Conservation (phyloP, 768 basidiomycete genomes). For the Naematelia encephala region DNA sequence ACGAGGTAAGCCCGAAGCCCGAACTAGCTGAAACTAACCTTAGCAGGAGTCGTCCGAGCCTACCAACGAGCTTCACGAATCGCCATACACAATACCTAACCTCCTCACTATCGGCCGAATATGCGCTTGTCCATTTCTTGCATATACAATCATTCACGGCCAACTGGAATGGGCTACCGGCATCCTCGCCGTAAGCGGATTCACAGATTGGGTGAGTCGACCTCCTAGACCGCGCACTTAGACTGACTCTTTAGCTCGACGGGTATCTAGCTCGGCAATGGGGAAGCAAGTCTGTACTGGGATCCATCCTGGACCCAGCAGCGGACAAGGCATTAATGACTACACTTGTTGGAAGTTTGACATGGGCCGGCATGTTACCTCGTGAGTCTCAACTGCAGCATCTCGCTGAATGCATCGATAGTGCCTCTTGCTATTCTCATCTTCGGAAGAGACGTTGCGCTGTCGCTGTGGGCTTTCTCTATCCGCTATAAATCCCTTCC, state of each 20-base stretch:
- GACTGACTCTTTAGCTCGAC: conserved; percentile 63
- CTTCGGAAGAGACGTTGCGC: conserved; percentile 73
- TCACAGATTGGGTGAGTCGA: conserved; percentile 78
- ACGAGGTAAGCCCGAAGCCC: neutral
- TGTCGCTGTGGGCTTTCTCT: conserved; percentile 25
- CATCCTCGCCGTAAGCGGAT: conserved; percentile 82
- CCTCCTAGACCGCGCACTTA: neutral
- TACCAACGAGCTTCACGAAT: conserved; percentile 37
- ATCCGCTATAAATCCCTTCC: conserved; percentile 59
- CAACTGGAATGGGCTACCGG: conserved; percentile 77
- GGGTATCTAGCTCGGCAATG: conserved; percentile 83
- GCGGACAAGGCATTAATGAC: conserved; percentile 97
- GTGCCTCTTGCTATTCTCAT: conserved; percentile 83
- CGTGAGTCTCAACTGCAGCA: conserved; percentile 63
- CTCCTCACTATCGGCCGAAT: conserved; percentile 83
- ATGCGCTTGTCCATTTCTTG: conserved; percentile 82
- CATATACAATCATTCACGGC: conserved; percentile 78
- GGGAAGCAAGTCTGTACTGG: conserved; percentile 85
- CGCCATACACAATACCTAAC: conserved; percentile 83
- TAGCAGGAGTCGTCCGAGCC: conserved; percentile 3
- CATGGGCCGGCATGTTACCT: conserved; percentile 78
- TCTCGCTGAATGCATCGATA: conserved; percentile 52
- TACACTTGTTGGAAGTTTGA: conserved; percentile 79
- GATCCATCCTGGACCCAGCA: conserved; percentile 92
- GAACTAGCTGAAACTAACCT: too few species aligned